phyloP scores from a whole-genome alignment of 371 early-diverging fungal genomes.

The Saksenaea oblongispora region DNA sequence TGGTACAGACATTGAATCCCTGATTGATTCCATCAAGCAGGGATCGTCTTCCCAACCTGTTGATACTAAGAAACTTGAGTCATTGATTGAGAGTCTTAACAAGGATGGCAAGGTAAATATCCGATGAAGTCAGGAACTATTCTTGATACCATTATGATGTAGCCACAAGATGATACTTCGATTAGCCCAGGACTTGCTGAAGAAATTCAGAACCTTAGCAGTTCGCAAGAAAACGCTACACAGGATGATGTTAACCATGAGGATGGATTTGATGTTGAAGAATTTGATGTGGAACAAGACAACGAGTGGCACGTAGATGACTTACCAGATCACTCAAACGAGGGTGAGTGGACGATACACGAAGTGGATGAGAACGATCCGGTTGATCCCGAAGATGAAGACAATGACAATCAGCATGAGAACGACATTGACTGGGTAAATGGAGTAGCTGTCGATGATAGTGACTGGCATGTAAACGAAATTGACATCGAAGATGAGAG shows the following conservation, averaged over 20 bases:
- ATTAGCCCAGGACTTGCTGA: neutral
- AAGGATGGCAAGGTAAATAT: neutral
- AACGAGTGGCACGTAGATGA: neutral
- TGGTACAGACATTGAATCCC: neutral
- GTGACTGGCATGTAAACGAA: neutral
- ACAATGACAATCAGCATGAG: neutral
- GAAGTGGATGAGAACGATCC: neutral
- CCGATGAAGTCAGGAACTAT: too few species aligned
- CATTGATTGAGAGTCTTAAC: neutral
- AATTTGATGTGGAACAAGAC: neutral
- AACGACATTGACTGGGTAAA: neutral
- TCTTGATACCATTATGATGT: neutral
- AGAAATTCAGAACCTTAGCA: neutral
- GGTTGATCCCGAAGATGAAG: neutral
- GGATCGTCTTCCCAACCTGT: neutral
- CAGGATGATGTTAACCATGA: neutral
- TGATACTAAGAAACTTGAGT: neutral
- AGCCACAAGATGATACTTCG: neutral
- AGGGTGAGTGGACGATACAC: neutral
- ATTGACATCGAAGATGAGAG: neutral
- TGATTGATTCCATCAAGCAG: neutral
- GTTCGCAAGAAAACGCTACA: neutral
- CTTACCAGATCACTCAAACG: neutral
- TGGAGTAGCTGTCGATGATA: neutral
- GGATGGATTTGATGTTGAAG: neutral